phyloP scores from a whole-genome alignment of 345 rosid genomes.

The Gossypium stocksii region DNA sequence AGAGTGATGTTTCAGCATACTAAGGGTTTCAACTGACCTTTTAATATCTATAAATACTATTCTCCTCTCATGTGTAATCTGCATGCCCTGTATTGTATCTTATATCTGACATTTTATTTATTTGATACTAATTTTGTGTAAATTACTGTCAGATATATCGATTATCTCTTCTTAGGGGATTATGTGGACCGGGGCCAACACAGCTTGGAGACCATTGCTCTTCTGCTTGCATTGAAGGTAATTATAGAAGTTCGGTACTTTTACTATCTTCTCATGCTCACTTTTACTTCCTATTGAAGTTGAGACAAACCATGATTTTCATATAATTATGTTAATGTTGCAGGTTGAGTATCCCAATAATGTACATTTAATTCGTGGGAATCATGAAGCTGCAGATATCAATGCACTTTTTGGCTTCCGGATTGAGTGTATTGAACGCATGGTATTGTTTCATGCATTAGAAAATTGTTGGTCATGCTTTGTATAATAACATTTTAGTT shows the following conservation, averaged over 20 bases:
- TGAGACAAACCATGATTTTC: slow-evolving; percentile 16
- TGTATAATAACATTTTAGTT: slow-evolving; percentile 11
- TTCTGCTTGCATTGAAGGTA: slow-evolving; percentile 96
- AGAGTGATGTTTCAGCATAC: not conserved
- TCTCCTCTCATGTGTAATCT: not conserved
- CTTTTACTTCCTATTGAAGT: slow-evolving; percentile 6
- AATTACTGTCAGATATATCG: slow-evolving; percentile 76
- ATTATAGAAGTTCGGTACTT: not conserved
- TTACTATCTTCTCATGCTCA: not conserved
- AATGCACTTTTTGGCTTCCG: slow-evolving; percentile 99
- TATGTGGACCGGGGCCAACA: slow-evolving; percentile 99
- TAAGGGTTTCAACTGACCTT: not conserved
- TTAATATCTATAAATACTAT: not conserved
- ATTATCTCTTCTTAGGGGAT: slow-evolving; percentile 98
- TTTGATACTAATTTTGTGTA: slow-evolving; percentile 22
- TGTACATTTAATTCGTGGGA: slow-evolving; percentile 94
- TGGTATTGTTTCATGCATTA: slow-evolving; percentile 49
- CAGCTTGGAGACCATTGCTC: slow-evolving; percentile 90
- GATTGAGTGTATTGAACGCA: slow-evolving; percentile 96
- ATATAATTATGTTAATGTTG: slow-evolving; percentile 20
- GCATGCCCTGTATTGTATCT: not conserved
- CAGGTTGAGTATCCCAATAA: slow-evolving; percentile 91
- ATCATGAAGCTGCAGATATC: slow-evolving; percentile 99
- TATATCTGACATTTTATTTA: not conserved
- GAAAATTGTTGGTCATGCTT: slow-evolving; percentile 14